Evolutionary conservation across 495 filamentous ascomycete species (phyloP), one percentile per base, ranked within the genome.

Genomic region (Penicillium chermesinum): DNA sequence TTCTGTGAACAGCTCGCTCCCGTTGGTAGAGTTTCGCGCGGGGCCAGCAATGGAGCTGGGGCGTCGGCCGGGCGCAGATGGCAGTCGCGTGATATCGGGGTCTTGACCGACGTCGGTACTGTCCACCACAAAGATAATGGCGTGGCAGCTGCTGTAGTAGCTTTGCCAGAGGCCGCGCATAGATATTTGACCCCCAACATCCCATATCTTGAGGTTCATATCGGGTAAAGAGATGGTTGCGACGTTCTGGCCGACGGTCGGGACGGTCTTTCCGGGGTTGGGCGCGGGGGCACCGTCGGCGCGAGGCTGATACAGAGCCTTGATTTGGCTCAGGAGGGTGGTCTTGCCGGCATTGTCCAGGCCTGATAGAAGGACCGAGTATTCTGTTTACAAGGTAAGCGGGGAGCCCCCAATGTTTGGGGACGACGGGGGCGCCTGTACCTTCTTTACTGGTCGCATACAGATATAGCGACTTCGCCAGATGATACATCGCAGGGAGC

Each of bases 311-410:
- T 86, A 95, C 58, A 91, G 75, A 33, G 89, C 79, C 71, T 96
- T 96, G 61, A 96, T 86, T 63, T 96, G 89, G 52, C 93, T 88
- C 67, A 96, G 89, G 64, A 98, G 89, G 12, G 93, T 98, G 30
- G 93, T 97, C 75, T 98, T 98, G 67, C 93, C 93, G 43, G 93
- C 93, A 60, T 96, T 96, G 72, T 98, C 93, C 63, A 98, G 85
- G 43, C 93, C 93, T 54, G 97, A 87, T 41, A 98, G 87, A 49
- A 98, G 85, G 57, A 97, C 87, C 27, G 93, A 96, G 76, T 96
- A 98, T 75, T 98, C 93, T 91, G 63, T 53, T n/a, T 1, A 33
- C 21, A 36, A 19, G 38, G 48, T 36, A 13, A 49, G 17, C 41
- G n/a, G 37, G 46, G 41, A 13, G 44, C 10, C n/a, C n/a, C n/a